These are phyloP conservation scores for Trametes elegans DNA, from an alignment of 768 basidiomycete genomes.

Conservation along the genomic window DNA sequence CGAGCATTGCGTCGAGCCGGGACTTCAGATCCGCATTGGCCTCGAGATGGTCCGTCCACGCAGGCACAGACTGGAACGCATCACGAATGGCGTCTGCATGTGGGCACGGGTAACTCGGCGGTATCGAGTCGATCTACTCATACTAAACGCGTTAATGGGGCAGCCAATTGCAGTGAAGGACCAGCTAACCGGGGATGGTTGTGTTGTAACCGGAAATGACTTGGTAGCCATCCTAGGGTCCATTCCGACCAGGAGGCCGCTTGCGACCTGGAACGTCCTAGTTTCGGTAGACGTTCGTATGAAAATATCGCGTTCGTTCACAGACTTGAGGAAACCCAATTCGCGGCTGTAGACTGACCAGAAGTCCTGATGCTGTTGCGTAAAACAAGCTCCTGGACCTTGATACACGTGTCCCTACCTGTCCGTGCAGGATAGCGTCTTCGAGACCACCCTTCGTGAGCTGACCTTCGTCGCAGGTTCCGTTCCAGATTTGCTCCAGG, in stretches of 20 bases:
- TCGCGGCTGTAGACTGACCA: conserved; percentile 36
- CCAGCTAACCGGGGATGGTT: conserved; percentile 39
- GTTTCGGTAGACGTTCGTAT: conserved; percentile 44
- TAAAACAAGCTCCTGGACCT: neutral
- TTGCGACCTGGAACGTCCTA: conserved; percentile 48
- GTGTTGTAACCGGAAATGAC: conserved; percentile 32
- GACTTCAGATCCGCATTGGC: conserved; percentile 36
- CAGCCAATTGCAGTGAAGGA: too few relatives aligned
- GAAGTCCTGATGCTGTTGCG: too few relatives aligned
- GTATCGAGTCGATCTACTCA: conserved; percentile 52
- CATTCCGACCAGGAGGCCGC: conserved; percentile 46
- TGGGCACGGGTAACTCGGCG: conserved; percentile 45
- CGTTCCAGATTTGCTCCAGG: conserved; percentile 43
- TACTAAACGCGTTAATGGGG: too few relatives aligned
- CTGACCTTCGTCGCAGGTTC: conserved; percentile 47
- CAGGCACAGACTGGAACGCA: conserved; percentile 42
- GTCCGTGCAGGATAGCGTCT: conserved; percentile 41
- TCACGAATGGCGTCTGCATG: conserved; percentile 38
- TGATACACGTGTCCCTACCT: conserved; percentile 23
- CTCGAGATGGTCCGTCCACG: conserved; percentile 45
- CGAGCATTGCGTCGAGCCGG: conserved; percentile 38
- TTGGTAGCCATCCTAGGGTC: conserved; percentile 32
- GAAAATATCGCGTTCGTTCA: conserved; percentile 38
- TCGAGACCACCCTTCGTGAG: conserved; percentile 43
- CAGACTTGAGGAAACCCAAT: conserved; percentile 36